Percentiles rank a stretch among this genome's conserved stretches.
phyloP scores from a whole-genome alignment of 208 protist species.

The Acanthamoeba sp. region DNA sequence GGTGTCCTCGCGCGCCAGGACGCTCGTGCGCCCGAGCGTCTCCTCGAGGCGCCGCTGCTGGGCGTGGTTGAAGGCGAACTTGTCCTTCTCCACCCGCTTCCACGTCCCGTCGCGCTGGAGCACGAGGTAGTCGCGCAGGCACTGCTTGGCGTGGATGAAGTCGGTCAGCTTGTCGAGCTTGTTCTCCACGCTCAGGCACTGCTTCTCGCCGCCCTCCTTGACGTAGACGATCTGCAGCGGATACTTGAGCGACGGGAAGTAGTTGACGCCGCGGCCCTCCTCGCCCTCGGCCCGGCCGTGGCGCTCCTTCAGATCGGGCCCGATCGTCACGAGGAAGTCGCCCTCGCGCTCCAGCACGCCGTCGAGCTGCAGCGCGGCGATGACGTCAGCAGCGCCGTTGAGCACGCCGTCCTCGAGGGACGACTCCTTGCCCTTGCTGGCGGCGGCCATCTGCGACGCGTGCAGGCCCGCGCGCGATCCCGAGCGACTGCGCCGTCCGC shows the following conservation, averaged over 20 bases:
- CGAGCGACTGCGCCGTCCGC: not conserved
- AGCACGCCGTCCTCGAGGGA: not conserved
- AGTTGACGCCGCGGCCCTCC: slow-evolving; percentile 29
- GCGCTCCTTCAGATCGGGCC: not conserved
- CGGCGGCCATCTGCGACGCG: too few relatives aligned
- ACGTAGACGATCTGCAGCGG: slow-evolving; percentile 56
- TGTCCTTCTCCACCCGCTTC: slow-evolving; percentile 6
- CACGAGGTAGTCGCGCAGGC: slow-evolving; percentile 22
- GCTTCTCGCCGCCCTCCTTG: not conserved
- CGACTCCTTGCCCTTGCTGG: not conserved
- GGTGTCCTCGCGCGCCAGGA: not conserved
- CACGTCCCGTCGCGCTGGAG: not conserved
- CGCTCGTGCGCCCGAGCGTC: not conserved
- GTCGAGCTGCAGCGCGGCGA: not conserved
- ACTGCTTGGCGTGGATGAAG: slow-evolving; percentile 60
- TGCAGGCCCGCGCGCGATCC: not conserved
- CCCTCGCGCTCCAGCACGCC: not conserved
- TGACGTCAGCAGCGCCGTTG: not conserved
- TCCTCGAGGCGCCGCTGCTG: slow-evolving; percentile 51
- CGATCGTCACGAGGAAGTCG: not conserved
- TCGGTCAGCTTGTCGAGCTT: slow-evolving; percentile 65
- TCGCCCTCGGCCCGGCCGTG: not conserved
- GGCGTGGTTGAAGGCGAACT: slow-evolving; percentile 49
- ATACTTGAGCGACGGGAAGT: not conserved
- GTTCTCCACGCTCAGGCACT: slow-evolving; percentile 55